Base-by-base conservation (phyloP, 345 rosid species). In the Carallia brachiata region DNA sequence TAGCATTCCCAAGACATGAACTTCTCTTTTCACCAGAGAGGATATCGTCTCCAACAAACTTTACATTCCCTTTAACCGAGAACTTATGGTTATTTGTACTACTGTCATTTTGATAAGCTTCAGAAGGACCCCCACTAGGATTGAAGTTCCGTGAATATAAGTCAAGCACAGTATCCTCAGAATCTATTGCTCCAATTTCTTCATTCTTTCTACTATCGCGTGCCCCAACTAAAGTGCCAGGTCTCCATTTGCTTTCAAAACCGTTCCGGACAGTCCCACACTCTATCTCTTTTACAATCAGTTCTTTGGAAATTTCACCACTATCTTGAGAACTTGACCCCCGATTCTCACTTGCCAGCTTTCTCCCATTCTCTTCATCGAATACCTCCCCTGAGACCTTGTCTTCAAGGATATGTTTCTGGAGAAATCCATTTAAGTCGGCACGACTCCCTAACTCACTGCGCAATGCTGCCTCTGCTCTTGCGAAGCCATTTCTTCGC, bases 401-500 rank as follows among this genome's bases (percentile, higher is more conserved):
- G 31, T 82, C 89, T 71, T 79, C 94, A 4, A 90, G 73, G 34
- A 58, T 70, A 64, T 88, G 91, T 40, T 80, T 96, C 73, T 84
- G 83, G 80, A 90, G 83, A 53, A 89, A 81, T 12, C 87, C 91
- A 81, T 88, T 92, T 61, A 90, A 78, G 82, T 95, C 98, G 74
- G 94, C 85, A 34, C 60, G 86, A 78, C 72, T 81, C 52, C 61
- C 69, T 2, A 96, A 88, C 92, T 96, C 99, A 72, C 90, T 76
- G 61, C 91, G 94, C 76, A 96, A 78, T 70, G 99, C 98, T 63
- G 92, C 93, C 87, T 96, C 99, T 57, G 99, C 99, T 75, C 91
- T 82, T 1, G 93, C 81, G 82, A 96, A 90, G 66, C 73, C 87
- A 75, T 92, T 92, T 56, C 75, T 88, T 85, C 81, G 81, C 69